Base-by-base conservation (phyloP, 2,329 filamentous ascomycete genomes). In the Hypoxylon sp. region DNA sequence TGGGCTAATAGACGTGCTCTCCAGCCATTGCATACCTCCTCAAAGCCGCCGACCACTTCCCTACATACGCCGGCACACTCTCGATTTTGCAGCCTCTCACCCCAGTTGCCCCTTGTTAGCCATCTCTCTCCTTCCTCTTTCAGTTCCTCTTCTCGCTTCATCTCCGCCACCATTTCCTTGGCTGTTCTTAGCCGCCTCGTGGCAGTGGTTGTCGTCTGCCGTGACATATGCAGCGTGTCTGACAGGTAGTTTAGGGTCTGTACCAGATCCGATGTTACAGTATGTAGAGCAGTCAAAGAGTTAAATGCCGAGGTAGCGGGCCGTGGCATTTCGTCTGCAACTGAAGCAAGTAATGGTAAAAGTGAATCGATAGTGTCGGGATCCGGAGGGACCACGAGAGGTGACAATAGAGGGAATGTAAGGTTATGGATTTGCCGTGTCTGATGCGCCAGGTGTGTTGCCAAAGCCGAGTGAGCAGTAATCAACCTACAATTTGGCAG, bases 151-250 rank as follows among this genome's bases (percentile, higher is more conserved):
- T 98, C 96, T 64, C 89, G 88, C 70, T 90, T 88, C 83, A 98
- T 90, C 74, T 98, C 95, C 1, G 90, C 88, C 1, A 98, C 91
- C 67, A 97, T 88, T 77, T 97, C 94, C 73, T 91, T 92, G 5
- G 93, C 94, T 36, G 89, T 92, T 72, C 91, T 91, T 56, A 99
- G 82, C 48, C 93, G 88, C 60, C 96, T 86, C 2, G 91, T 90
- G 1, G 95, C 96, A 9, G 91, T 91, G 2, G 90, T 91, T 0
- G 93, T 96, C 0, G 93, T 92, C 80, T 98, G 95, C 11, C 93
- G 90, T 32, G 92, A 94, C 91, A 98, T 97, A 80, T 98, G 95
- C 34, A 99, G 85, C 2, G 93, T 94, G 78, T 99, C 96, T 5
- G 93, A 93, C 3, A 99, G 85, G 72, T 93, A 91, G 73, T 93